These are phyloP conservation scores for Globomyces pollinis-pini DNA, from an alignment of 192 early-diverging fungal species.

Conservation along the genomic window DNA sequence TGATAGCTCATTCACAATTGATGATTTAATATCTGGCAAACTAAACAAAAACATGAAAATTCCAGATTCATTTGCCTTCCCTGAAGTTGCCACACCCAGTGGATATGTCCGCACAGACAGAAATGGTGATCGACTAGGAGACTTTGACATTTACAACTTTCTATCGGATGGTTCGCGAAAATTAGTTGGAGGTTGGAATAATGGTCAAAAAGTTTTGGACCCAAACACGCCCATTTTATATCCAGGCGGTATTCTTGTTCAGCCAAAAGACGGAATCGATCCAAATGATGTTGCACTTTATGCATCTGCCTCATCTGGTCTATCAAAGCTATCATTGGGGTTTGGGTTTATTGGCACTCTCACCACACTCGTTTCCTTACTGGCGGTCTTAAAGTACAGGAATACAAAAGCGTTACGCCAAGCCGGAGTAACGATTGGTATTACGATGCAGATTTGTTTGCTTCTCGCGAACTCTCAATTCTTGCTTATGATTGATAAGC, in stretches of 20 bases:
- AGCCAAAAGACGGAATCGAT: background rate
- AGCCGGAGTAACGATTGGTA: background rate
- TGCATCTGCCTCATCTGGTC: background rate
- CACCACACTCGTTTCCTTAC: background rate
- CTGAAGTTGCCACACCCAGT: background rate
- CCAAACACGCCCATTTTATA: background rate
- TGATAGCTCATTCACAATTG: background rate
- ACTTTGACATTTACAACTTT: background rate
- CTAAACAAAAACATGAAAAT: background rate
- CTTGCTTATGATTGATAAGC: slow-evolving; percentile 3
- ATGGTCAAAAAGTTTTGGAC: background rate
- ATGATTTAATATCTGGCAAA: background rate
- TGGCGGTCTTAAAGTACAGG: background rate
- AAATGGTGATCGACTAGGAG: slow-evolving; percentile 1
- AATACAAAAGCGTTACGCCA: background rate
- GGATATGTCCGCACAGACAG: background rate
- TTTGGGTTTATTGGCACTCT: background rate
- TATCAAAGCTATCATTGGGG: background rate
- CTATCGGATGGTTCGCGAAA: background rate
- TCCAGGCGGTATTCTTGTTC: background rate
- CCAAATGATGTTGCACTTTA: background rate
- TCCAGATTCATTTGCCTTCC: background rate
- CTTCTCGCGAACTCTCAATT: background rate
- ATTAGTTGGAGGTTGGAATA: background rate
- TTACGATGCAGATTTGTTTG: slow-evolving; percentile 4